These are phyloP conservation scores for Penicillium sp. DNA, from an alignment of 2,329 filamentous ascomycete species.

Conservation along the genomic window DNA sequence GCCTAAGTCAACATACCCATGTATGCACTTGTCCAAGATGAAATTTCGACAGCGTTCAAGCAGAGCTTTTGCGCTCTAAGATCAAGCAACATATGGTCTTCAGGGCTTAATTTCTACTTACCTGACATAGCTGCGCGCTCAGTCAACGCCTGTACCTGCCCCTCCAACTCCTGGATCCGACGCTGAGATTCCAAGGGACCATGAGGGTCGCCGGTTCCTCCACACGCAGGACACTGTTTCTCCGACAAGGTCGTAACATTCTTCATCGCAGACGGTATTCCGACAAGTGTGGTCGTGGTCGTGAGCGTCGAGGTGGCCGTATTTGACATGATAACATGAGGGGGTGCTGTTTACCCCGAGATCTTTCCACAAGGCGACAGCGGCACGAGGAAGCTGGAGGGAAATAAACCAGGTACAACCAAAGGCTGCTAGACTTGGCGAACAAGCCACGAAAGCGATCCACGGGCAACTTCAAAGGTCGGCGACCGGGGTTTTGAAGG, in stretches of 20 bases:
- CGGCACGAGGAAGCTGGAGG: background rate
- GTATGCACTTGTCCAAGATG: background rate
- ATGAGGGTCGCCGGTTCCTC: constrained; percentile 33
- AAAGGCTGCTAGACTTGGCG: too few species aligned
- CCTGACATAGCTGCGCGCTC: constrained; percentile 56
- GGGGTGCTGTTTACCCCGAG: constrained; percentile 17
- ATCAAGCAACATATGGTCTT: too few species aligned
- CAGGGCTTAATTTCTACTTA: constrained; percentile 35
- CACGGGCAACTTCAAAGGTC: background rate
- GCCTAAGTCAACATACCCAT: background rate
- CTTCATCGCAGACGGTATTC: constrained; percentile 33
- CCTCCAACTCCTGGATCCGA: constrained; percentile 55
- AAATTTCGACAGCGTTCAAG: background rate
- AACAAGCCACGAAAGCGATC: background rate
- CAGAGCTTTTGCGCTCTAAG: background rate
- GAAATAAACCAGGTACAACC: background rate
- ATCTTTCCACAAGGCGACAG: background rate
- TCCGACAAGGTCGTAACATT: constrained; percentile 24
- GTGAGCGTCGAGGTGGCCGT: constrained; percentile 27
- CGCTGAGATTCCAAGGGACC: constrained; percentile 39
- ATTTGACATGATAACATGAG: constrained; percentile 34
- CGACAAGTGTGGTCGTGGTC: constrained; percentile 35
- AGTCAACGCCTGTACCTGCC: constrained; percentile 56
- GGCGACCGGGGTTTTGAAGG: background rate
- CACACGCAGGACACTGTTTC: constrained; percentile 44